A percentile compares a stretch with the other conserved stretches of the same genome.
phyloP scores from a whole-genome alignment of 768 basidiomycete genomes.

The Mycena albidolilacea region DNA sequence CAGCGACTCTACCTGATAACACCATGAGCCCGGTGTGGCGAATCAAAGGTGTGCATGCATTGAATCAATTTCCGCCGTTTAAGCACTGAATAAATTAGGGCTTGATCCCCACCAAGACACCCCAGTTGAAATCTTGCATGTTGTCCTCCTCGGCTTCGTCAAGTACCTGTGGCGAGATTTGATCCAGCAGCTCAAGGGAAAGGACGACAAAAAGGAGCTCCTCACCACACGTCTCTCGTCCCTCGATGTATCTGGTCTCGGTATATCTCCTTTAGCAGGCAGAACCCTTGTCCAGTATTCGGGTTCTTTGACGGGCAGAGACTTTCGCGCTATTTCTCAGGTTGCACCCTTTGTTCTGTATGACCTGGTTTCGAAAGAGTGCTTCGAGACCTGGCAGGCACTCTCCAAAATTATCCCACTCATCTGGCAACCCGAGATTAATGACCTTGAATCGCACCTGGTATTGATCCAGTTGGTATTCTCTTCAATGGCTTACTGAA shows the following conservation, averaged over 20 bases:
- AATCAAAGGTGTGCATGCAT: slow-evolving; percentile 38
- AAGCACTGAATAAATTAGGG: too few species aligned
- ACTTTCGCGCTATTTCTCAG: slow-evolving; percentile 52
- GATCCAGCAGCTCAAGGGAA: too few species aligned
- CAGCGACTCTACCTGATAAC: not conserved
- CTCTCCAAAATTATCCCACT: too few species aligned
- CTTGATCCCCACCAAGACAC: too few species aligned
- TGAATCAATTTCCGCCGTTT: too few species aligned
- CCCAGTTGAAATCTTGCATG: too few species aligned
- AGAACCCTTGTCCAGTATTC: slow-evolving; percentile 48
- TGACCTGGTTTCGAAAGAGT: slow-evolving; percentile 50
- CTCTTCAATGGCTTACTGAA: not conserved
- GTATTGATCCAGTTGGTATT: not conserved
- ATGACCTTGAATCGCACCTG: slow-evolving; percentile 39
- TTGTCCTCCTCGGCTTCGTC: too few species aligned
- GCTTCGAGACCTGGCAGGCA: slow-evolving; percentile 51
- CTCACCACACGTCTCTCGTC: too few species aligned
- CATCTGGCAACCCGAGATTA: slow-evolving; percentile 41
- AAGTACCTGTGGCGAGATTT: too few species aligned
- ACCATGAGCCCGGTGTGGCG: slow-evolving; percentile 31
- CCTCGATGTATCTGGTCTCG: slow-evolving; percentile 50
- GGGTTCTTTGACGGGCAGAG: slow-evolving; percentile 53
- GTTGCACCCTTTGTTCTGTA: slow-evolving; percentile 55
- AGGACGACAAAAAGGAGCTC: too few species aligned
- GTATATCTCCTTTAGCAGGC: slow-evolving; percentile 47